Evolutionary conservation across 2,329 filamentous ascomycete genomes (phyloP), one percentile per base, ranked within the genome.

Genomic region (Alternaria sp.): DNA sequence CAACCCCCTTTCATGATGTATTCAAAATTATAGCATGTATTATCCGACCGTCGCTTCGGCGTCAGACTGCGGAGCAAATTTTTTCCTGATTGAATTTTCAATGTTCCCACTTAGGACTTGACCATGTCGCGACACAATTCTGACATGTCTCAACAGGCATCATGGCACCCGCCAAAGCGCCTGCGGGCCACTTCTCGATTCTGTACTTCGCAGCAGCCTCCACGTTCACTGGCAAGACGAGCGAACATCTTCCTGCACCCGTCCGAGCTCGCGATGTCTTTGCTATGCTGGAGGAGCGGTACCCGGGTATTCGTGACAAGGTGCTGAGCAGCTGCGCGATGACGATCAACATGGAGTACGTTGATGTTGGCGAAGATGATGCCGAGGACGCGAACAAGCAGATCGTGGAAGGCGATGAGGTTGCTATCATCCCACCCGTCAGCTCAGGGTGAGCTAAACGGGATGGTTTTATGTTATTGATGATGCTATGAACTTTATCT

Each of bases 341-440:
- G 66, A 95, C 92, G 23, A 83, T 96, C 75, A 96, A 96, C 70
- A 82, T 95, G 58, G 87, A 92, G 62, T 96, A 96, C 81, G 89
- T 95, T 74, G 91, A 96, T 75, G 71, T 93, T 11, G 83, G 86
- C n/a, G 83, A 86, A 11, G 82, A 84, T 6, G 83, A 84, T 44
- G 80, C 81, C 30, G 79, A 79, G 18, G 79, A 78, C 12, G 80
- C 80, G 50, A 81, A 81, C 15, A 70, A 84, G 25, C 77, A 87
- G 60, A 91, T 96, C 61, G 81, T 88, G 55, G 88, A 88, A 66
- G 92, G 90, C 26, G 93, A 96, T 75, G 93, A 96, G 82, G 92
- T 96, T 59, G 93, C 91, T 45, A 91, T 96, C 37, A 95, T 96
- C 61, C 93, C 93, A 33, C 93, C 93, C 10, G 93, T 96, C 69